These are phyloP conservation scores for Babesia bigemina DNA, from an alignment of 169 alveolate genomes.

Conservation along the genomic window DNA sequence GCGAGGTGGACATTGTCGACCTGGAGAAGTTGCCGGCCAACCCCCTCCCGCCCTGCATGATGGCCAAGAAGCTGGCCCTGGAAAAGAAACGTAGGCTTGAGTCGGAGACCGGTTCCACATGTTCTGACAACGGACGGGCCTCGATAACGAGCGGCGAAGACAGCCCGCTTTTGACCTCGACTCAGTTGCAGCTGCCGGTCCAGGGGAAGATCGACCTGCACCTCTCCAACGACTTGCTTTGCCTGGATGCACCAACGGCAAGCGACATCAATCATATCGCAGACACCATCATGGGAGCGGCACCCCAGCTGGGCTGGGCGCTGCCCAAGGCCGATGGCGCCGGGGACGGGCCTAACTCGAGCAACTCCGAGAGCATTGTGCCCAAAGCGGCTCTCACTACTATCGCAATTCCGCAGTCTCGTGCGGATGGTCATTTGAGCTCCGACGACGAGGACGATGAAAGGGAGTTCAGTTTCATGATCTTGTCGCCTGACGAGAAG, in stretches of 20 bases:
- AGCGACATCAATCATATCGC: slow-evolving; percentile 62
- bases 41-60: slow-evolving; percentile 82
- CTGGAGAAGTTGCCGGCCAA: slow-evolving; percentile 79
- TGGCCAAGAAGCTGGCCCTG: slow-evolving; percentile 47
- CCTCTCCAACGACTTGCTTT: slow-evolving; percentile 49
- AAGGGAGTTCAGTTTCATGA: slow-evolving; percentile 66
- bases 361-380: background rate
- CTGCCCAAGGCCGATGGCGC: background rate
- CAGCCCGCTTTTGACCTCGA: slow-evolving; percentile 27
- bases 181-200: slow-evolving; percentile 16
- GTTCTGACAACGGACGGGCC: slow-evolving; percentile 51
- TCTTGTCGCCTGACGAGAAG: slow-evolving; percentile 80
- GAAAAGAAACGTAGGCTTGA: slow-evolving; percentile 42
- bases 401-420: background rate
- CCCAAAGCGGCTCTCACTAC: background rate
- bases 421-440: slow-evolving; percentile 12
- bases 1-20: slow-evolving; percentile 89
- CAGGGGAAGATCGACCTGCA: slow-evolving; percentile 24
- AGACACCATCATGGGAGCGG: slow-evolving; percentile 22
- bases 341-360: background rate
- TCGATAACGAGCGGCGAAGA: slow-evolving; percentile 19
- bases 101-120: slow-evolving; percentile 50
- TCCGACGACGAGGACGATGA: slow-evolving; percentile 72
- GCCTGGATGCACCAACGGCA: slow-evolving; percentile 67
- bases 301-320: slow-evolving; percentile 38